A percentile compares a stretch with the other conserved stretches of the same genome.
These are phyloP conservation scores for Coemansia sp. DNA, from an alignment of 192 early-diverging fungal species.

Conservation along the genomic window DNA sequence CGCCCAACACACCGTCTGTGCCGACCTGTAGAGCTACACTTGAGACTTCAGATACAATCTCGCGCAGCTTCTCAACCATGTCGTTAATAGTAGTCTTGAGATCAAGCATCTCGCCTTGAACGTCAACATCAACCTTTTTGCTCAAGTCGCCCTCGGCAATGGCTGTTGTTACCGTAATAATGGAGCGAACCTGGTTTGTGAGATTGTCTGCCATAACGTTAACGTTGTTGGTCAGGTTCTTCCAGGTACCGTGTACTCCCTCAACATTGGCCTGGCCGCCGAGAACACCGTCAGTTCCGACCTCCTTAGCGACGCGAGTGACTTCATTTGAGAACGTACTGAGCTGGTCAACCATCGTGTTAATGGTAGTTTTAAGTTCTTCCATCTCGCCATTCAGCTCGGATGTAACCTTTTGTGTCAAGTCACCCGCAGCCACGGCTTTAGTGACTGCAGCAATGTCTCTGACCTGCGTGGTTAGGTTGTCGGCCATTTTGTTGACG, in stretches of 20 bases:
- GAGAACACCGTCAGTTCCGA: slow-evolving; percentile 62
- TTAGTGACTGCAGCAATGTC: slow-evolving; percentile 57
- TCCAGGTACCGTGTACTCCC: slow-evolving; percentile 62
- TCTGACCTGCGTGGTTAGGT: slow-evolving; percentile 56
- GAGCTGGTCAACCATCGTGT: slow-evolving; percentile 64
- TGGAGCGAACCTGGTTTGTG: slow-evolving; percentile 55
- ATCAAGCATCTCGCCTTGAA: slow-evolving; percentile 61
- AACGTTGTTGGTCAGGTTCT: slow-evolving; percentile 56
- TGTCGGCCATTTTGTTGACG: slow-evolving; percentile 61
- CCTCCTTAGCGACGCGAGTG: slow-evolving; percentile 59
- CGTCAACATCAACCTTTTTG: slow-evolving; percentile 51
- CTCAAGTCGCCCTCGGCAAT: slow-evolving; percentile 60
- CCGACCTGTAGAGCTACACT: slow-evolving; percentile 64
- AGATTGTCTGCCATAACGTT: slow-evolving; percentile 57
- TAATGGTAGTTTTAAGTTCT: slow-evolving; percentile 56
- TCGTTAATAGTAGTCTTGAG: slow-evolving; percentile 59
- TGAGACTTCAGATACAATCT: slow-evolving; percentile 60
- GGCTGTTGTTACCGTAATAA: slow-evolving; percentile 56
- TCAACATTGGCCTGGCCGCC: slow-evolving; percentile 61
- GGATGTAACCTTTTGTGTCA: slow-evolving; percentile 51
- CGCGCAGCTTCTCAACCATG: slow-evolving; percentile 31
- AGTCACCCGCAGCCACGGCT: slow-evolving; percentile 57
- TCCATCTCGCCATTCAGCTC: slow-evolving; percentile 56
- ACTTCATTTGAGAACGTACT: slow-evolving; percentile 56
- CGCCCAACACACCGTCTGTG: slow-evolving; percentile 59